Conservation (phyloP, 805 yeast species). For the Debaryomyces tyrocola region DNA sequence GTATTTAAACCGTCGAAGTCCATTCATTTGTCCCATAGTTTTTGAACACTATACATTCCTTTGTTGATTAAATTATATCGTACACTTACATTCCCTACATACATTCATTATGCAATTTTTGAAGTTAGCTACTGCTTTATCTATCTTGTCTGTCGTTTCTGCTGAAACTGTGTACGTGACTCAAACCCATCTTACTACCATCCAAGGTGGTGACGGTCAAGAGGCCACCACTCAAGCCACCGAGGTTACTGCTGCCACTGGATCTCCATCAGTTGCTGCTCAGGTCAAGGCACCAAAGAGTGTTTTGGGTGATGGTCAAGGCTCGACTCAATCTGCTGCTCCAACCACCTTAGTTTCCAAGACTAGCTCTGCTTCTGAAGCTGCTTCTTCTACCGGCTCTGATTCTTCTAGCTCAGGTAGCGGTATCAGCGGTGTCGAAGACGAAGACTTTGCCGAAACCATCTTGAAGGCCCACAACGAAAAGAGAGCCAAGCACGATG, state of each 20-base stretch:
- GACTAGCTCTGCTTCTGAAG: constrained; percentile 10
- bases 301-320: background rate
- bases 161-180: constrained; percentile 30
- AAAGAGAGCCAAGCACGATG: constrained; percentile 55
- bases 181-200: constrained; percentile 24
- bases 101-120: constrained; percentile 21
- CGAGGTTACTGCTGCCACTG: background rate
- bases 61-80: background rate
- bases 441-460: constrained; percentile 35
- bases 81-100: background rate
- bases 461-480: constrained; percentile 63
- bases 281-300: constrained; percentile 3
- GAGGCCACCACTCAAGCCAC: constrained; percentile 7
- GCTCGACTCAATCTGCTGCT: constrained; percentile 17
- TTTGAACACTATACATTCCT: constrained; percentile 4
- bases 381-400: constrained; percentile 4
- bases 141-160: constrained; percentile 18
- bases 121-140: constrained; percentile 15
- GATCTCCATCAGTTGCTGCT: constrained; percentile 1
- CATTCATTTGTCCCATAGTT: background rate
- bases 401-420: constrained; percentile 10
- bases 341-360: constrained; percentile 14
- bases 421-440: constrained; percentile 16
- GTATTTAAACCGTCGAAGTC: background rate
- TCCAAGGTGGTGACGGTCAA: constrained; percentile 15